Evolutionary conservation across 768 basidiomycete genomes (phyloP).

Genomic region (Lenzites betulinus): DNA sequence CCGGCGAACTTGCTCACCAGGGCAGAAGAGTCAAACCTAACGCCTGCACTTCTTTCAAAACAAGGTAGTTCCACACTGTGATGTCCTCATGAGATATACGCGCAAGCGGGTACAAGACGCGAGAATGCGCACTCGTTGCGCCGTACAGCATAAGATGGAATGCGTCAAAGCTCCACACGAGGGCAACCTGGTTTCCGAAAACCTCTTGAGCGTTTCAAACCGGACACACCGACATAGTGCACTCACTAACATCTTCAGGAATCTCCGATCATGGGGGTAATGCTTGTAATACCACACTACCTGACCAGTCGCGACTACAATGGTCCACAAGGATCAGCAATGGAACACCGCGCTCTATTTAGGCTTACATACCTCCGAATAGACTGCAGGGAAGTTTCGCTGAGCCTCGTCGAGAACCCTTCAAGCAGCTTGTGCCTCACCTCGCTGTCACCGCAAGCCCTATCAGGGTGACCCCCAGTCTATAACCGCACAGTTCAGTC

Average conservation of each 20-base stretch:
- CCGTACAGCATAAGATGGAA: constrained; percentile 3
- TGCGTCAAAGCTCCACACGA: constrained; percentile 9
- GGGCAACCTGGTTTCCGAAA: background rate
- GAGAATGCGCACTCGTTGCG: constrained; percentile 2
- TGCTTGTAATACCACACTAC: constrained; percentile 15
- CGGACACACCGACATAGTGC: background rate
- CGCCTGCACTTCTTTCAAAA: background rate
- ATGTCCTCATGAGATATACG: no score
- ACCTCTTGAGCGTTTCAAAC: no score
- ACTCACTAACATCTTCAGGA: constrained; percentile 7
- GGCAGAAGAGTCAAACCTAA: background rate
- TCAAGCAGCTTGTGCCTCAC: background rate
- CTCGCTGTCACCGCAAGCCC: constrained; percentile 12
- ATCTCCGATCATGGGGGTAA: constrained; percentile 13
- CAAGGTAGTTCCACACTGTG: constrained; percentile 11
- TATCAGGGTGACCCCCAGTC: constrained; percentile 9
- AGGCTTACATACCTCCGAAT: constrained; percentile 2
- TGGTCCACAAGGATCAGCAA: background rate
- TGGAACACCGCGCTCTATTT: background rate
- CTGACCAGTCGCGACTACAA: constrained; percentile 8
- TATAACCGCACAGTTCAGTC: background rate
- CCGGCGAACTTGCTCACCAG: background rate
- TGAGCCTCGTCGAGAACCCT: background rate
- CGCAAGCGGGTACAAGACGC: no score
- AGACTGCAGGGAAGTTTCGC: background rate